Base-by-base conservation (phyloP, 164 flowering plant genomes). In the Magnolia officinalis region DNA sequence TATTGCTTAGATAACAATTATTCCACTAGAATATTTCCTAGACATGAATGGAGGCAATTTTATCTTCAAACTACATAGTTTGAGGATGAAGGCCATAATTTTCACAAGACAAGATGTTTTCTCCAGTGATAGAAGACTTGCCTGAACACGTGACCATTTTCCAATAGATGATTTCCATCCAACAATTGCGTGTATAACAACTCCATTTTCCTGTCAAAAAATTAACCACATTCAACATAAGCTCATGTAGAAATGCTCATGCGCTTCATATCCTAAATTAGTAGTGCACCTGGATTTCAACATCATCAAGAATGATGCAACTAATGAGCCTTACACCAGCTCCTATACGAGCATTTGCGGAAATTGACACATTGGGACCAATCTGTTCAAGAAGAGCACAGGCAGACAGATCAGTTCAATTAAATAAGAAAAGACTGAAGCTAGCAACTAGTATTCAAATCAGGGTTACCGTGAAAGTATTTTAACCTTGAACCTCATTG, bases 141-240 rank as follows among this genome's bases (percentile, higher is more conserved):
- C 99, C 97, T 96, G 98, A 52, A 94, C 97, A 18, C 98, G 92
- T 5, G 98, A 92, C 99, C 99, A 96, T 84, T 82, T 92, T 69
- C 99, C 99, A 63, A 96, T 84, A n/a, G 91, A 87, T 31, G 98
- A 94, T 78, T 93, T 96, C 99, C 99, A 96, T 20, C 99, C 98
- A 75, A 96, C 91, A 78, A 96, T 94, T 9, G 99, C 78, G 83
- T 96, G 88, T 11, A 88, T 88, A 21, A 94, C 89, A 59, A 96
- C 93, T 29, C 97, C 97, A 84, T 96, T 93, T 87, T 96, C 99
- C 99, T 96, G 87, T 74, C 73, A 45, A 65, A 67, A 55, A 31
- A 19, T 49, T 52, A 66, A 65, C 9, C 68, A 64, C 14, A 76
- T 14, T 13, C 31, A 66, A 67, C 18, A 78, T 64, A 82, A 70